A percentile compares a stretch with the other conserved stretches of the same genome.
phyloP scores from a whole-genome alignment of 2,329 filamentous ascomycete species.

The Sphaceloma murrayae region DNA sequence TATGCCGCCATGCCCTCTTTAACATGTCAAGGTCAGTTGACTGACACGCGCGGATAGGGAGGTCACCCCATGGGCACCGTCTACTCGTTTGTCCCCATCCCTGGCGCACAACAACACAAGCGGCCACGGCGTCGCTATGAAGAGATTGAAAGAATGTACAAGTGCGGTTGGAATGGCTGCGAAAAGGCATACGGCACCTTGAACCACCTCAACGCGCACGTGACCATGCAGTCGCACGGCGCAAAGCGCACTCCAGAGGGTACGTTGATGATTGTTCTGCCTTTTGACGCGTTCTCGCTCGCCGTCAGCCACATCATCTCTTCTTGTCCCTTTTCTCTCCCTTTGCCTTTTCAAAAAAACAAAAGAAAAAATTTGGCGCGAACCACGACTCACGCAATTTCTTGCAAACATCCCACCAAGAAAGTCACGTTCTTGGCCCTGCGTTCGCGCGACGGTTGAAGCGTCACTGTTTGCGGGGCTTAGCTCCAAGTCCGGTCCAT shows the following conservation, averaged over 20 bases:
- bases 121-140: slow-evolving; percentile 86
- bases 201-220: slow-evolving; percentile 95
- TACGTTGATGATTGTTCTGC: slow-evolving; percentile 41
- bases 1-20: slow-evolving; percentile 41
- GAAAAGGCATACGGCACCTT: slow-evolving; percentile 97
- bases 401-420: slow-evolving; percentile 10
- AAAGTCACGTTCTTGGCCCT: slow-evolving; percentile 9
- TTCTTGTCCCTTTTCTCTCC: no score
- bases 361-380: not conserved
- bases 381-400: not conserved
- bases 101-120: slow-evolving; percentile 94
- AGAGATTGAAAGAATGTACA: slow-evolving; percentile 99
- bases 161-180: slow-evolving; percentile 96
- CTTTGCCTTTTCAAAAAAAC: no score
- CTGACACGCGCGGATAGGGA: slow-evolving; percentile 30
- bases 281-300: not conserved
- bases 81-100: slow-evolving; percentile 96
- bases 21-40: no score
- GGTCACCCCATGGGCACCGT: slow-evolving; percentile 60
- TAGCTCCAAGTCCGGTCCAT: slow-evolving; percentile 18
- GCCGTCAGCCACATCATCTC: no score
- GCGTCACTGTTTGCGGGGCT: slow-evolving; percentile 14
- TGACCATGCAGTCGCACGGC: slow-evolving; percentile 97
- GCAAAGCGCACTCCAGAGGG: slow-evolving; percentile 93
- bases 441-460: slow-evolving; percentile 12